Evolutionary conservation across 2,329 filamentous ascomycete species (phyloP).

Genomic region (Escovopsis sp.): DNA sequence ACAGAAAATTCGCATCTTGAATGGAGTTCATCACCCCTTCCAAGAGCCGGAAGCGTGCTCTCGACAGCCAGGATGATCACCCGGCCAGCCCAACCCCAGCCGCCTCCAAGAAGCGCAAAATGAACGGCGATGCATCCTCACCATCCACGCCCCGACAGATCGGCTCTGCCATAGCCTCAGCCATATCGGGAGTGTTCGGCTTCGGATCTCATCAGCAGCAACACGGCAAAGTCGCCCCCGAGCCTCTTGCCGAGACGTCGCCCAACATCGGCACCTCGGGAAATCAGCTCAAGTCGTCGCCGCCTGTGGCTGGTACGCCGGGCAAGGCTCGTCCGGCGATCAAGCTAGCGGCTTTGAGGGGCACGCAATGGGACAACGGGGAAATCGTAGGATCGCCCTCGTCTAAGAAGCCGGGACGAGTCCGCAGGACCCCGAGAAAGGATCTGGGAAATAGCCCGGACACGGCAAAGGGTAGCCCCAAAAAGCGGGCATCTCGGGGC

Average conservation of each 20-base stretch:
- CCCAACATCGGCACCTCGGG: not conserved
- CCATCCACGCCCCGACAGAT: slow-evolving; percentile 17
- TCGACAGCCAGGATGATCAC: slow-evolving; percentile 6
- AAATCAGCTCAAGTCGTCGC: slow-evolving; percentile 3
- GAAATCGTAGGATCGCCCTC: slow-evolving; percentile 5
- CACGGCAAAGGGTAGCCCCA: slow-evolving; percentile 6
- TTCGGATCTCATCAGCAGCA: slow-evolving; percentile 4
- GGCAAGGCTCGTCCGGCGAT: slow-evolving; percentile 18
- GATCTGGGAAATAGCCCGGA: slow-evolving; percentile 7
- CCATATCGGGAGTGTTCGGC: slow-evolving; percentile 15
- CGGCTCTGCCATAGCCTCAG: slow-evolving; percentile 17
- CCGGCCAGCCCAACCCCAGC: slow-evolving; percentile 13
- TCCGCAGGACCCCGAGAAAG: not conserved
- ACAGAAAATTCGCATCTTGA: too few relatives aligned
- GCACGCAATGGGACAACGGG: slow-evolving; percentile 24
- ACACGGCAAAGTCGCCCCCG: slow-evolving; percentile 6
- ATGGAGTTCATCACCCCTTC: slow-evolving; percentile 15
- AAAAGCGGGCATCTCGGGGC: not conserved
- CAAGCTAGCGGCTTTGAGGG: slow-evolving; percentile 21
- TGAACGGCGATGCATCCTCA: slow-evolving; percentile 15
- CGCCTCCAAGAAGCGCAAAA: slow-evolving; percentile 17
- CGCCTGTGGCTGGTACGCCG: slow-evolving; percentile 6
- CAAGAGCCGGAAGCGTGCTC: slow-evolving; percentile 11
- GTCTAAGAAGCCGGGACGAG: slow-evolving; percentile 2
- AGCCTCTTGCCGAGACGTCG: not conserved